A percentile compares a stretch with the other conserved stretches of the same genome.
Evolutionary conservation across 352 stramenopile species (phyloP).

Genomic region (Phytophthora pluvialis): DNA sequence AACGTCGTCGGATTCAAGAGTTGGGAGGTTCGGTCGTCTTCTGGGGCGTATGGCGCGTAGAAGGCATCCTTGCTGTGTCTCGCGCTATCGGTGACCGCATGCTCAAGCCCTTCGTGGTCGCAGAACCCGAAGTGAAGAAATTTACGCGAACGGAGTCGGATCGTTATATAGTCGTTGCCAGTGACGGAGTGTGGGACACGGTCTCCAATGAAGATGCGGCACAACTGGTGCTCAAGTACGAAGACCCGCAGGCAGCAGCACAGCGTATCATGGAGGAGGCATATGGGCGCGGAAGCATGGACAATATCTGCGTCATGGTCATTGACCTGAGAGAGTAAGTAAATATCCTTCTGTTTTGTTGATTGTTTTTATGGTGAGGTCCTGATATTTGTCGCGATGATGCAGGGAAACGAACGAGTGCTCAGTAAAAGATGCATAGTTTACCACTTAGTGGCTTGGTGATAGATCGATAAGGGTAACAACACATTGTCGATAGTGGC

Average conservation of each 20-base stretch:
- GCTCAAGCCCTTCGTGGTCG: slow-evolving; percentile 93
- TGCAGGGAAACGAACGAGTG: slow-evolving; percentile 62
- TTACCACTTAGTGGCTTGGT: slow-evolving; percentile 9
- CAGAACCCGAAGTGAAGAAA: slow-evolving; percentile 89
- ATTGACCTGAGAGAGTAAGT: slow-evolving; percentile 86
- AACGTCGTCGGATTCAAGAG: slow-evolving; percentile 88
- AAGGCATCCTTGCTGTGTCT: slow-evolving; percentile 93
- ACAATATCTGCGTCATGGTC: slow-evolving; percentile 93
- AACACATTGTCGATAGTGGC: slow-evolving; percentile 27
- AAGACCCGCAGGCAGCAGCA: slow-evolving; percentile 73
- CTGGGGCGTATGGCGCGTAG: slow-evolving; percentile 93
- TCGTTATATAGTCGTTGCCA: slow-evolving; percentile 88
- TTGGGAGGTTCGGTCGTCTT: slow-evolving; percentile 91
- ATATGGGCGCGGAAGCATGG: slow-evolving; percentile 82
- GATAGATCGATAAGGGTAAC: slow-evolving; percentile 31
- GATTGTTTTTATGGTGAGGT: background rate
- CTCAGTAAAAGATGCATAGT: slow-evolving; percentile 45
- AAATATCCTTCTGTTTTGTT: background rate
- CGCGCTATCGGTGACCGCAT: slow-evolving; percentile 92
- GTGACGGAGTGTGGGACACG: slow-evolving; percentile 94
- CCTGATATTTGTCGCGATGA: slow-evolving; percentile 8
- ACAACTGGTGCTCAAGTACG: slow-evolving; percentile 68
- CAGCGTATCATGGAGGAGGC: slow-evolving; percentile 88
- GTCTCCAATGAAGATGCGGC: slow-evolving; percentile 89
- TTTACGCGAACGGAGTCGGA: slow-evolving; percentile 68